These are phyloP conservation scores for Globisporangium okanoganense DNA, from an alignment of 352 stramenopile genomes.

Conservation along the genomic window DNA sequence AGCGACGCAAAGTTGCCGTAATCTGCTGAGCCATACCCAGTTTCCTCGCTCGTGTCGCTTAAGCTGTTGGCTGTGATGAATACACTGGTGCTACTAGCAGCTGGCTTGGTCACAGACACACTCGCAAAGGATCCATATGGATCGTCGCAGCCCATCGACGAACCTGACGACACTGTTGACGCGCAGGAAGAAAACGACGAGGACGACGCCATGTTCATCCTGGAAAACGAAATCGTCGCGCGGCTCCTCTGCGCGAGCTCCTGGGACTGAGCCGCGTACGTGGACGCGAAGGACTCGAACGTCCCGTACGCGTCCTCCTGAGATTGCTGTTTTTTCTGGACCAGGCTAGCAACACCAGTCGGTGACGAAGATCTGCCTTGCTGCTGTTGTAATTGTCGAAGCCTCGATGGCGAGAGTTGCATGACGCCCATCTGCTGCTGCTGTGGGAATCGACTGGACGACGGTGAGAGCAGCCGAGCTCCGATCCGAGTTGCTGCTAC, in stretches of 20 bases:
- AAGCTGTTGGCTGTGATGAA: neutral
- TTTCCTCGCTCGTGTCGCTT: neutral
- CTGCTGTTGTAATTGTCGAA: neutral
- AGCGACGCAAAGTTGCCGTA: constrained; percentile 49
- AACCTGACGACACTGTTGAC: constrained; percentile 1
- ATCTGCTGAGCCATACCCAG: constrained; percentile 11
- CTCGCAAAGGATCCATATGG: constrained; percentile 27
- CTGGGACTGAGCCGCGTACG: constrained; percentile 12
- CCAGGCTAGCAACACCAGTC: neutral
- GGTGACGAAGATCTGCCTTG: neutral
- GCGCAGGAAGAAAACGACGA: neutral
- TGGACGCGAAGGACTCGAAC: constrained; percentile 18
- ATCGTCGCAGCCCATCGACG: constrained; percentile 8
- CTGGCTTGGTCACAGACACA: constrained; percentile 9
- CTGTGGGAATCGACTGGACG: neutral
- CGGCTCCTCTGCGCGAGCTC: constrained; percentile 11
- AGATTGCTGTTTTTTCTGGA: neutral
- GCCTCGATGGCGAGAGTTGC: constrained; percentile 5
- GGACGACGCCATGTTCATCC: neutral
- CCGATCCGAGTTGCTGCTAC: neutral
- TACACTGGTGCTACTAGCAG: neutral
- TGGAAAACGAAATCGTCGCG: constrained; percentile 15
- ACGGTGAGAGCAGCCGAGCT: constrained; percentile 1
- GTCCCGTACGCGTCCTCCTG: constrained; percentile 14
- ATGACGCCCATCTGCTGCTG: neutral